Base-by-base conservation (phyloP, 805 yeast species). In the Blastobotrys terrestris region DNA sequence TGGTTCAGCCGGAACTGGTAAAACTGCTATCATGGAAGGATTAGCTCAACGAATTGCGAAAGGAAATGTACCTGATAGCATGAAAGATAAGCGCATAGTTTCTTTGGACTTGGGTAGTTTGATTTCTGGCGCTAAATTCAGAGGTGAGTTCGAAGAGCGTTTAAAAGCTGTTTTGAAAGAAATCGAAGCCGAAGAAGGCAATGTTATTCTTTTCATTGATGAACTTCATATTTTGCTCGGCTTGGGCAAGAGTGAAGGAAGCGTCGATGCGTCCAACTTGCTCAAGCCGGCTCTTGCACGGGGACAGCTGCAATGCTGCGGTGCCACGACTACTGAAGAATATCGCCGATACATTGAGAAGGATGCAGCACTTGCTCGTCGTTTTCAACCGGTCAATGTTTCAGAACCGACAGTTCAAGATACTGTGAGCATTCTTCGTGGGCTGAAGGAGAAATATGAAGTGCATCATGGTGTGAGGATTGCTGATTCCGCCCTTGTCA, bases 1-100 rank as follows among this genome's bases (percentile, higher is more conserved):
- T 43, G 99, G 99, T 57, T 82, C 87, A 60, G 99, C 99, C 0
- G 99, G 99, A 71, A 95, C 97, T 0, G 99, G 99, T 72, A 92
- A 92, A 68, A 94, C 98, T 0, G 95, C 98, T 4, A 82, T 94
- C 53, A 86, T 94, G 81, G 99, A 94, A 66, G 99, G 98, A 0
- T 74, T 94, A 41, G 98, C 98, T 0, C 98, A 94, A 69, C 75
- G 97, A 62, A 91, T 94, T 48, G 81, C 88, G 6, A 81, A 85
- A 53, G 92, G 92, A 11, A 96, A 91, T 65, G 99, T 92, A 1
- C 98, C 98, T 0, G 98, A 94, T 57, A 80, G 90, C 44, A 84
- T 92, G 85, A 87, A 90, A 65, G 83, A 85, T 52, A 94, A 94
- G 67, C 78, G 83, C 55, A 84, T 92, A 16, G 77, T 92, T 40